phyloP scores from a whole-genome alignment of 192 early-diverging fungal genomes.

The Gaertneriomyces sp. region DNA sequence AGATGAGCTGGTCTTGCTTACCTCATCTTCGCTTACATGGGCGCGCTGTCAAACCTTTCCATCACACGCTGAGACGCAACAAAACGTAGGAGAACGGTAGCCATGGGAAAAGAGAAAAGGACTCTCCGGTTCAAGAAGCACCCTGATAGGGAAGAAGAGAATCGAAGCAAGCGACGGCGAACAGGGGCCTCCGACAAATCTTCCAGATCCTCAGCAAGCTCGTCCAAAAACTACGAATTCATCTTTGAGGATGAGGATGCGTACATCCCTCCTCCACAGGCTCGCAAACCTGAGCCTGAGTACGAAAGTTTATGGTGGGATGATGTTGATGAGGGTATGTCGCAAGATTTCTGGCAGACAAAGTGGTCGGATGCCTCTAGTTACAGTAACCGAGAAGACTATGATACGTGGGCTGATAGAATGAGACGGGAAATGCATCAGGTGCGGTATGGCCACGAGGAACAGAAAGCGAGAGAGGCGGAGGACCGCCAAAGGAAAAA shows the following conservation, averaged over 20 bases:
- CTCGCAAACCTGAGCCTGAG: slow-evolving; percentile 2
- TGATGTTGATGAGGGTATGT: slow-evolving; percentile 13
- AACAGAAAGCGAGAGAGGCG: neutral
- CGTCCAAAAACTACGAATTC: no score
- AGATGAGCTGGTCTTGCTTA: no score
- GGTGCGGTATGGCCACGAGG: neutral
- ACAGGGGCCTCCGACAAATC: no score
- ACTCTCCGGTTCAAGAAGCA: no score
- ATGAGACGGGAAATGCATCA: slow-evolving; percentile 8
- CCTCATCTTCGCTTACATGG: no score
- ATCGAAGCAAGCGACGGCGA: no score
- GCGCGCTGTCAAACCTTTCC: no score
- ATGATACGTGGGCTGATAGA: slow-evolving; percentile 23
- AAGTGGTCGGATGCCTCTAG: slow-evolving; percentile 2
- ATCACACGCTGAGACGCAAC: no score
- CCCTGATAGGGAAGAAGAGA: no score
- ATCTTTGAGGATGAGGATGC: neutral
- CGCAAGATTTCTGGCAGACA: slow-evolving; percentile 18
- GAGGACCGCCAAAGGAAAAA: slow-evolving; percentile 6
- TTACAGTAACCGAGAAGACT: neutral
- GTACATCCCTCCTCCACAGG: neutral
- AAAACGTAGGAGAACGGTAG: no score
- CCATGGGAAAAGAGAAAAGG: no score
- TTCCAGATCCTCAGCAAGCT: no score
- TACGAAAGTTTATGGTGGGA: slow-evolving; percentile 10